Evolutionary conservation across 1,284 basidiomycete species (phyloP).

Genomic region (Apiotrichum brassicae): DNA sequence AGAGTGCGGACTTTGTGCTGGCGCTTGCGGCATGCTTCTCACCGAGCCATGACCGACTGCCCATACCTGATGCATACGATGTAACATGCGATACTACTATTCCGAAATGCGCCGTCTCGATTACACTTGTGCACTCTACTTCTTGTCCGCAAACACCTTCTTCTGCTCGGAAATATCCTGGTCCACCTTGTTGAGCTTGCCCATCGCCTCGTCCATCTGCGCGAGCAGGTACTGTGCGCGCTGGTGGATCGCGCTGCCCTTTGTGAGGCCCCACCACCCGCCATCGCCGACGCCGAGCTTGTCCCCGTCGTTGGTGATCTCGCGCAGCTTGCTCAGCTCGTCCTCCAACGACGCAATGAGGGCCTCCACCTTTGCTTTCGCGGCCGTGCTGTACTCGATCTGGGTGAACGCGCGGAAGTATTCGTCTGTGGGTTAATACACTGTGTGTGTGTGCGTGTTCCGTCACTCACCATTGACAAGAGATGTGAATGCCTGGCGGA

Average conservation of each 20-base stretch:
- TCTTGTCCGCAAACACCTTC: conserved; percentile 48
- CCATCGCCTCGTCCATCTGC: conserved; percentile 65
- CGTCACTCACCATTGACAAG: conserved; percentile 62
- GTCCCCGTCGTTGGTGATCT: conserved; percentile 50
- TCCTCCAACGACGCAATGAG: conserved; percentile 66
- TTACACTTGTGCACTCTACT: not conserved
- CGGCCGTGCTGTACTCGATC: conserved; percentile 67
- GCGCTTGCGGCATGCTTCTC: no score
- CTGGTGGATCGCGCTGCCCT: conserved; percentile 55
- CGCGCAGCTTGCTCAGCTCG: conserved; percentile 63
- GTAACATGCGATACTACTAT: no score
- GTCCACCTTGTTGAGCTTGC: conserved; percentile 63
- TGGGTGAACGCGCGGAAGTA: conserved; percentile 78
- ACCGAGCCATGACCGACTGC: no score
- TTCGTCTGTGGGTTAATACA: conserved; percentile 52
- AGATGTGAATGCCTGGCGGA: conserved; percentile 73
- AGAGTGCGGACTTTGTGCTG: not conserved
- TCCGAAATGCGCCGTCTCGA: no score
- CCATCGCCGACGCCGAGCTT: conserved; percentile 26
- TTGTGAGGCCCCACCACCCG: conserved; percentile 43
- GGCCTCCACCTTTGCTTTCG: conserved; percentile 61
- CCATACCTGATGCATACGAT: no score
- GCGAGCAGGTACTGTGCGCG: conserved; percentile 63
- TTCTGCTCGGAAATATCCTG: conserved; percentile 62
- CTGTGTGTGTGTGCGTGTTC: not conserved